phyloP scores from a whole-genome alignment of 2,329 filamentous ascomycete species.

The Emericellopsis atlantica region DNA sequence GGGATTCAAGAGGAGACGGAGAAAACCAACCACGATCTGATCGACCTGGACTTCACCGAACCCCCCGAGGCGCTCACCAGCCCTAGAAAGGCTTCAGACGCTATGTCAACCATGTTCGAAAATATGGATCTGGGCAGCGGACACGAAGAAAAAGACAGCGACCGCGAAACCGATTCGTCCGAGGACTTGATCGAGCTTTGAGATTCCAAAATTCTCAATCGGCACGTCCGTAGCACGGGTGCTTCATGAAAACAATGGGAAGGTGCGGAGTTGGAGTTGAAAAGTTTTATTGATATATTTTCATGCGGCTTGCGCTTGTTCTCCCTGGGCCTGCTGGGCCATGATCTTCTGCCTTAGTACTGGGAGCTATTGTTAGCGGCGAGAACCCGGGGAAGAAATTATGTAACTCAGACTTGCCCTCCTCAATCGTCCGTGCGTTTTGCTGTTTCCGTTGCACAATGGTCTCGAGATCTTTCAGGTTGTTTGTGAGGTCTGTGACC shows the following conservation, averaged over 20 bases:
- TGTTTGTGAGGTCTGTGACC: conserved; percentile 36
- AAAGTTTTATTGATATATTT: not conserved
- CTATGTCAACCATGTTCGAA: too few species aligned
- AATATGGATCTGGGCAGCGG: too few species aligned
- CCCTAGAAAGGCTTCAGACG: too few species aligned
- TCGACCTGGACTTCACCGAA: too few species aligned
- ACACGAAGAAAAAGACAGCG: too few species aligned
- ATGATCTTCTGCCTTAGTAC: conserved; percentile 31
- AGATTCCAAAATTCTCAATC: not conserved
- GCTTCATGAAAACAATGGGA: not conserved
- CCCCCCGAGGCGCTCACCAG: too few species aligned
- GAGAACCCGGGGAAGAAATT: not conserved
- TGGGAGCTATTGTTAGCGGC: conserved; percentile 7
- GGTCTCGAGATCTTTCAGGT: conserved; percentile 41
- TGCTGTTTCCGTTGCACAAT: conserved; percentile 62
- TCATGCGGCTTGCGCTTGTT: conserved; percentile 8
- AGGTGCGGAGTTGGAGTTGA: too few species aligned
- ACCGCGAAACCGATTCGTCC: too few species aligned
- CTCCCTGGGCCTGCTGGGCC: conserved; percentile 15
- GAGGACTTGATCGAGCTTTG: too few species aligned
- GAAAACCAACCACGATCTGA: too few species aligned
- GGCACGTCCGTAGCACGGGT: not conserved
- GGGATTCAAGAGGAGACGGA: too few species aligned
- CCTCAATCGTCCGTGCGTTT: conserved; percentile 78
- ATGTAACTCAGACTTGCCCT: conserved; percentile 39